A percentile compares a stretch with the other conserved stretches of the same genome.
phyloP scores from a whole-genome alignment of 2,329 filamentous ascomycete species.

The Penicillium sp. region DNA sequence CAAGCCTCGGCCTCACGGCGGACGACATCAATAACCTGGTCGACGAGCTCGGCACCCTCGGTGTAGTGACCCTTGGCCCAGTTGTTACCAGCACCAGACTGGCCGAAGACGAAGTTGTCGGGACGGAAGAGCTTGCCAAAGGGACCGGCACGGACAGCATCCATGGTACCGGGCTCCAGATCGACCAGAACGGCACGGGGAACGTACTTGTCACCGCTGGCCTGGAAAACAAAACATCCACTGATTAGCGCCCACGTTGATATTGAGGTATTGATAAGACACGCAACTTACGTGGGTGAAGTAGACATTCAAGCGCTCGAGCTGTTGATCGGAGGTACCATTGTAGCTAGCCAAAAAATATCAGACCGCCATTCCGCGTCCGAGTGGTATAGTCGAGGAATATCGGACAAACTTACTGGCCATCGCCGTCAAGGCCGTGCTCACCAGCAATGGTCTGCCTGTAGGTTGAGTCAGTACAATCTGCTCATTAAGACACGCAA shows the following conservation, averaged over 20 bases:
- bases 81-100: constrained; percentile 99
- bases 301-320: constrained; percentile 99
- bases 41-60: constrained; percentile 97
- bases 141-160: constrained; percentile 95
- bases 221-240: constrained; percentile 56
- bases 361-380: constrained; percentile 29
- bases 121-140: constrained; percentile 99
- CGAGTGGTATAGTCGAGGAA: constrained; percentile 7
- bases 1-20: constrained; percentile 98
- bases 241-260: constrained; percentile 4
- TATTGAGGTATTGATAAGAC: neutral
- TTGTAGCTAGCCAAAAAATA: constrained; percentile 70
- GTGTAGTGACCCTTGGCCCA: constrained; percentile 99
- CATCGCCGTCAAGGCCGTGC: constrained; percentile 96
- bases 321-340: constrained; percentile 96
- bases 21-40: constrained; percentile 97
- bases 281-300: constrained; percentile 77
- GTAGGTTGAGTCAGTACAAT: constrained; percentile 45
- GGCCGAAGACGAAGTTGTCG: constrained; percentile 99
- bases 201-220: constrained; percentile 97
- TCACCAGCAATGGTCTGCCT: constrained; percentile 84
- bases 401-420: constrained; percentile 69
- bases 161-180: constrained; percentile 99
- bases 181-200: constrained; percentile 99
- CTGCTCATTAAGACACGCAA: constrained; percentile 10